Evolutionary conservation across 2,329 filamentous ascomycete species (phyloP), one percentile per base, ranked within the genome.

Genomic region (Aspergillus sojae): DNA sequence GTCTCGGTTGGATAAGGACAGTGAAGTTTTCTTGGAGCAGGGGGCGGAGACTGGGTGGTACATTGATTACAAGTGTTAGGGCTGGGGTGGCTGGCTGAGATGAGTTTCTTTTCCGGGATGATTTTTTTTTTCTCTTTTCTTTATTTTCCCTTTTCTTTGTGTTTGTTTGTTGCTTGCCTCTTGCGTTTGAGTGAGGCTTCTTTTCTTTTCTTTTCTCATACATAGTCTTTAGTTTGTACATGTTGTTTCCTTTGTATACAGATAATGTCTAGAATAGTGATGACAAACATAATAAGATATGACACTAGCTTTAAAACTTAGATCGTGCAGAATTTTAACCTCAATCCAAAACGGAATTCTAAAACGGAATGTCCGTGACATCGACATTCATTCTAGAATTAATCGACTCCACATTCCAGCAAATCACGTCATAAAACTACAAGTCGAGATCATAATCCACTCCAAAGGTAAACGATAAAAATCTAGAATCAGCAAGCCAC

Each of bases 21-120:
- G 59, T 43, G 30, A 55, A 7, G 57, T 63, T 11, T 63, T 56
- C 12, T 34, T 63, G 39, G 61, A 54, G 2, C 61, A 63, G 57
- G 36, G 43, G 41, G 57, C 19, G 4, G 28, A 60, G 32, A 60
- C 61, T 3, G 61, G 61, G 10, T 63, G 61, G 61, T 59, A 34
- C 34, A n/a, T 63, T 23, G 21, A 60, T 14, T 60, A 63, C 23
- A 34, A 28, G 19, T 63, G 61, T 48, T 62, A 52, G 45, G 41
- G 23, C n/a, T 14, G n/a, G 16, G 21, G 30, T 46, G 10, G 26
- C 14, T 36, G 14, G 5, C 2, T 36, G 34, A 36, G 34, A 7
- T 16, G 34, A 6, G 5, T n/a, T n/a, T 16, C 34, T 19, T 32
- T 52, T 32, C n/a, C 19, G 16, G 48, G 28, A 28, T 16, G 1